phyloP scores from a whole-genome alignment of 441 rosid genomes.

The Erodium chrysanthum region DNA sequence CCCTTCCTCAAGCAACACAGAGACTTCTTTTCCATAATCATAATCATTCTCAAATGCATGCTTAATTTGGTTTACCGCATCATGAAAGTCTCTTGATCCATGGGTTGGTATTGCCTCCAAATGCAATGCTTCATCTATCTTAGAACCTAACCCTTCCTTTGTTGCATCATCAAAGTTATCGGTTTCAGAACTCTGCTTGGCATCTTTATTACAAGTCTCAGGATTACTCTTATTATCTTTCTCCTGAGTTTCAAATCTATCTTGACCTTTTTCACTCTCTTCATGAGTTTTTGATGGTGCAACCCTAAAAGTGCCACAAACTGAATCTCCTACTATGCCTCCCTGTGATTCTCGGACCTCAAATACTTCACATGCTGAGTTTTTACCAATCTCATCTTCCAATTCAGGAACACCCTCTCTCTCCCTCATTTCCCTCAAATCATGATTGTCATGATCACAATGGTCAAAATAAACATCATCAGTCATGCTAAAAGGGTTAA shows the following conservation, averaged over 20 bases:
- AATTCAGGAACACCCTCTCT: slow-evolving; percentile 34
- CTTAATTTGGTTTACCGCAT: slow-evolving; percentile 21
- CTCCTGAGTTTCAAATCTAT: not conserved
- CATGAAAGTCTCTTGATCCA: slow-evolving; percentile 18
- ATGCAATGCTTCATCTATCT: not conserved
- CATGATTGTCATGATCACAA: slow-evolving; percentile 3
- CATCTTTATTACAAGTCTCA: too few species aligned
- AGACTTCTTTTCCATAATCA: slow-evolving; percentile 19
- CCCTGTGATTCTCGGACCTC: not conserved
- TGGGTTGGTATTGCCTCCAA: slow-evolving; percentile 10
- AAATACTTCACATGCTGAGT: slow-evolving; percentile 8
- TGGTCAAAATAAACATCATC: not conserved
- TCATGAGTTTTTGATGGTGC: not conserved
- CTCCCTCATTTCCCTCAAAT: slow-evolving; percentile 21
- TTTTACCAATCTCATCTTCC: slow-evolving; percentile 23
- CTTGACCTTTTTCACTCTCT: not conserved
- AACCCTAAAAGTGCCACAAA: not conserved
- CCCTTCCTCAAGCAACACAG: slow-evolving; percentile 28
- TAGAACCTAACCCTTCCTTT: not conserved
- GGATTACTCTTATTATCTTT: slow-evolving; percentile 3
- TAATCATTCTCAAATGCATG: slow-evolving; percentile 18
- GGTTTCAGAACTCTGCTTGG: not conserved
- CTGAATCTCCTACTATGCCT: not conserved
- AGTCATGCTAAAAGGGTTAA: slow-evolving; percentile 10
- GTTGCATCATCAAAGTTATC: not conserved